Percentiles rank a stretch among this genome's conserved stretches.
Conservation (phyloP, 1,284 basidiomycete species). For the Trametes sp. region DNA sequence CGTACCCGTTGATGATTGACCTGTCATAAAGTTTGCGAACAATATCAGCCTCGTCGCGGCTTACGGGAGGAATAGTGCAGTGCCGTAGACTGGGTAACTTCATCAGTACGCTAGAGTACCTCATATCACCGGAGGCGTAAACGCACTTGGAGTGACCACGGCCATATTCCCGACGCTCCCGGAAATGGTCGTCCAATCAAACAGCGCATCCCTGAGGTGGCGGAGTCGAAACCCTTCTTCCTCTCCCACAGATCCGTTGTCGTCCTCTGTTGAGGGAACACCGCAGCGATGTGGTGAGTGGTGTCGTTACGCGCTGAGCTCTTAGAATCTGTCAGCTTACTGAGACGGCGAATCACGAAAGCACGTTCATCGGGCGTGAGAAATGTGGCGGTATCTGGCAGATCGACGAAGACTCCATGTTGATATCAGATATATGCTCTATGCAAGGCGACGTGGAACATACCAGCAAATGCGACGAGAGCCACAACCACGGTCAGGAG, state of each 20-base stretch:
- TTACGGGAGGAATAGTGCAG: conserved; percentile 36
- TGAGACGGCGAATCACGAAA: conserved; percentile 69
- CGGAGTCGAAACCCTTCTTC: conserved; percentile 63
- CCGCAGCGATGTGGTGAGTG: no score
- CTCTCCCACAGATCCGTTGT: conserved; percentile 71
- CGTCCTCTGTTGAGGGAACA: conserved; percentile 62
- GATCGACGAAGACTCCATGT: conserved; percentile 59
- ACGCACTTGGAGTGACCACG: conserved; percentile 60
- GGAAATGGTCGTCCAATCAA: conserved; percentile 71
- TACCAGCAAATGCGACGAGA: conserved; percentile 55
- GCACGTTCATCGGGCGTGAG: conserved; percentile 65
- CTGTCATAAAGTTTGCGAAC: conserved; percentile 47
- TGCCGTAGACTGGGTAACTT: conserved; percentile 26
- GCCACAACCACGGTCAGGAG: conserved; percentile 61
- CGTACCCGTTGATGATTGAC: conserved; percentile 66
- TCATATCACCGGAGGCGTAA: neutral
- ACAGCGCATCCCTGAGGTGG: conserved; percentile 61
- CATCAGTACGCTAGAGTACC: neutral
- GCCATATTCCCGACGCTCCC: conserved; percentile 71
- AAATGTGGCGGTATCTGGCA: conserved; percentile 63
- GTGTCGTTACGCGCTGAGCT: no score
- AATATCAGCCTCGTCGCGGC: neutral
- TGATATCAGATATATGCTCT: neutral
- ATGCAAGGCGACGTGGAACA: conserved; percentile 15
- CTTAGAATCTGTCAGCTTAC: no score